Base-by-base conservation (phyloP, 140 eudicot genomes). In the Ambrosia hybrid region DNA sequence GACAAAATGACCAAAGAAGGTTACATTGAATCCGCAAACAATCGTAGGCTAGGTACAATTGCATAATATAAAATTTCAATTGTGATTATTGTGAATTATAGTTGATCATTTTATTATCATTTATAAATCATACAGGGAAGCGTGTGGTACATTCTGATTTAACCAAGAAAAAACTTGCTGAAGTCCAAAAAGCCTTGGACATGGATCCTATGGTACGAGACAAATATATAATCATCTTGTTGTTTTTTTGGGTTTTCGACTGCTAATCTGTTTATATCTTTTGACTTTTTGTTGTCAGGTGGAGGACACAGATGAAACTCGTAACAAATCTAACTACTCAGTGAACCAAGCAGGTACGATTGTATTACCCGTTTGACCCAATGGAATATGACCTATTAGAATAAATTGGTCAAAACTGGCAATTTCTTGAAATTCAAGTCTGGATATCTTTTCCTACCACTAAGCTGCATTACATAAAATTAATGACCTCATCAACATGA, bases 1-100 rank as follows among this genome's bases (percentile, higher is more conserved):
- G 96, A 90, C 74, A 88, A 83, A 82, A 90, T 94, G 99, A 82
- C 97, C 52, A 80, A 72, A 65, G 97, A 94, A 68, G 99, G 97
- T 53, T 90, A 78, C 62, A 74, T 90, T 33, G 99, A 90, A 80
- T 63, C 97, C 39, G 62, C 74, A 70, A 86, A 68, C 86, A 86
- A 79, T 71, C 89, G 95, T 60, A 88, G 87, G 78, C 86, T 90
- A 70, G 99, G 99, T 94, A 83, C 37, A 3, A 33, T 16, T 77
- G 51, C 65, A 73, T 48, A 53, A 34, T n/a, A 34, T 30, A 52
- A 34, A 9, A 10, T 5, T 46, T 5, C 43, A 45, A 21, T 26
- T 46, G 10, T 33, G 36, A 21, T 21, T 67, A 55, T 34, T 2
- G 8, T 52, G 9, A 34, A 52, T 9, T 21, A n/a, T 39, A 41